Base-by-base conservation (phyloP, 352 stramenopile genomes). In the Phytopythium chamaehyphon region DNA sequence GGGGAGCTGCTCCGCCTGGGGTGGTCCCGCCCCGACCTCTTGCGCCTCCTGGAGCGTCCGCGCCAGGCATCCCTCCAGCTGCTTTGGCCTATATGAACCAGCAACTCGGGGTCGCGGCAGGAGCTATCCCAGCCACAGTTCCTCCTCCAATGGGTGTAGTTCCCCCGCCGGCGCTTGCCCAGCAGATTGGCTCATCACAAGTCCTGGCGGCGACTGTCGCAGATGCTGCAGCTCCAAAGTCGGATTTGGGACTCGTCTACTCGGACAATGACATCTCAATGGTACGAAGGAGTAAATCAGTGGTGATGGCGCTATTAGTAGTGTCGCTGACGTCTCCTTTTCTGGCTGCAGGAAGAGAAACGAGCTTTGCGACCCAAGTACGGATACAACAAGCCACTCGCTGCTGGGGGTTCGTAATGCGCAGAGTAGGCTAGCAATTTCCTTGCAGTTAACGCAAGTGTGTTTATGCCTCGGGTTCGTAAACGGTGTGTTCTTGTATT, bases 301-400 rank as follows among this genome's bases (percentile, higher is more conserved):
- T 50, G 19, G 1, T 36, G 31, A 18, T 37, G 28, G 2, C n/a
- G 18, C 43, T 10, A 15, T 38, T n/a, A 38, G 40, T n/a, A 35
- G 43, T 14, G 11, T 46, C 16, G 22, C 4, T 7, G 21, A 15
- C 36, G n/a, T 28, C 35, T 57, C 14, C 38, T 44, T 15, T 21
- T 49, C 28, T 42, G 18, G 3, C 35, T 35, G 37, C 24, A 93
- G 82, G 83, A 93, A 56, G 83, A 93, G 42, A 91, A 88, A 55
- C 78, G 83, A 21, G 83, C 83, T 21, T 57, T 89, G 24, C 72
- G 82, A 57, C 80, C 80, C 42, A 86, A 90, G 44, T 93, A 91
- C 54, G 75, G 64, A 1, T 89, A 89, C 66, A 77, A 71, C 12
- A 78, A 85, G 14, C 55, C 70, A 51, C 35, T 69, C 1, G 40